Percentiles rank a stretch among this genome's conserved stretches.
Evolutionary conservation across 2,329 filamentous ascomycete genomes (phyloP).

Genomic region (Paracamarosporium sp.): DNA sequence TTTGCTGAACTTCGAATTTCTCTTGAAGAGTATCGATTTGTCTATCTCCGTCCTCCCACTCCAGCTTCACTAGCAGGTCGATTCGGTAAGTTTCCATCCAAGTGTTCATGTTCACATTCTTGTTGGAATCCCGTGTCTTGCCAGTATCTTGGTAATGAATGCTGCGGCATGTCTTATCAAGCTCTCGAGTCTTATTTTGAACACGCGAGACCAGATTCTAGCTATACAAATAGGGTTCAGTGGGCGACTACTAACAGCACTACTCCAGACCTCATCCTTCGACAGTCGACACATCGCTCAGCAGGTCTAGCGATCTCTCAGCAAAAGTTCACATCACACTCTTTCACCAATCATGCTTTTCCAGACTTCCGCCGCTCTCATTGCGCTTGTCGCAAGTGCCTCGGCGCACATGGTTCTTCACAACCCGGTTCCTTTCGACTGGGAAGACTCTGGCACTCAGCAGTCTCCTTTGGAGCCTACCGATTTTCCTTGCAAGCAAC

Average conservation of each 20-base stretch:
- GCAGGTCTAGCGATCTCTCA: conserved; percentile 48
- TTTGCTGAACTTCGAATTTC: conserved; percentile 16
- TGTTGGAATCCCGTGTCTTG: not conserved
- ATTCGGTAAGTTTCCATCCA: not conserved
- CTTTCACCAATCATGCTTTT: conserved; percentile 56
- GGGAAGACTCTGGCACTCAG: conserved; percentile 50
- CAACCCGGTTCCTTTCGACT: conserved; percentile 69
- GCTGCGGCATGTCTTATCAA: not conserved
- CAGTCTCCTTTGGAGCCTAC: conserved; percentile 69
- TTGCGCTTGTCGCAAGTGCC: conserved; percentile 63
- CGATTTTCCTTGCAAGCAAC: conserved; percentile 85
- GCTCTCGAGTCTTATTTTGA: too few species aligned
- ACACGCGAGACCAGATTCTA: not conserved
- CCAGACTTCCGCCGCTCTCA: conserved; percentile 57
- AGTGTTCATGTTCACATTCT: not conserved
- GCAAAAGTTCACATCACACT: conserved; percentile 27
- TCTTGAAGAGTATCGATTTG: conserved; percentile 9
- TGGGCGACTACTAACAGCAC: not conserved
- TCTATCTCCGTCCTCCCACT: not conserved
- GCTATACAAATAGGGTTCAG: not conserved
- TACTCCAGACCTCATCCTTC: conserved; percentile 5
- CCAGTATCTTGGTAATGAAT: not conserved
- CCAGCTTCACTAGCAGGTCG: not conserved
- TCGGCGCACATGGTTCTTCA: conserved; percentile 80
- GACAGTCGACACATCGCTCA: conserved; percentile 38